Evolutionary conservation across 352 stramenopile species (phyloP), one percentile per base, ranked within the genome.

Genomic region (Pythium guiyangense): DNA sequence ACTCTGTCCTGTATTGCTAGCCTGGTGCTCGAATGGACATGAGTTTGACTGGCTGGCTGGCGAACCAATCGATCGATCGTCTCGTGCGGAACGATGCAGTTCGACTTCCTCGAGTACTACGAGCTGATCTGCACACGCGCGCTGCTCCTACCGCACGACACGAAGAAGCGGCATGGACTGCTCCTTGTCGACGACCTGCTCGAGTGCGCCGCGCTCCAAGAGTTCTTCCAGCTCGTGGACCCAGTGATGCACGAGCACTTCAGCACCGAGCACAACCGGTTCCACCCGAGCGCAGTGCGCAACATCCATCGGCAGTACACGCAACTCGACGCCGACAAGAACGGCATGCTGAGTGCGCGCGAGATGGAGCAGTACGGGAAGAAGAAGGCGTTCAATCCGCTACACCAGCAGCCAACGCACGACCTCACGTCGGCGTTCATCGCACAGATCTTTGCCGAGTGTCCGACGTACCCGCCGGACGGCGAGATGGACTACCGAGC

Each of bases 381-480:
- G 60, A 86, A 86, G 66, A 70, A 71, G 52, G 79, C 79, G 0
- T 90, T 90, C 61, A 83, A 87, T 29, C 69, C 71, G 1, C 49
- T 65, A 15, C 14, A 70, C 6, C 64, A 66, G 20, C 69, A 62
- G 26, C 79, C 76, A 1, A 83, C 72, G 27, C 74, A 90, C 43
- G 77, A 88, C 51, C 65, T 88, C 46, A 90, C 79, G 1, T 46
- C 43, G 17, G 73, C 64, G 22, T 88, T 88, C 31, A 64, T 86
- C 20, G 52, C 62, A 3, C 79, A 84, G 59, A 61, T 90, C 11
- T 83, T 88, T 49, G 46, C 64, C n/a, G 73, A 82, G 49, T 66
- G 65, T 18, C 61, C 56, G 25, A 83, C 71, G 3, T 86, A 77
- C 39, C 62, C 65, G 35, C 68, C 66, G 0, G 54, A 85, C 14